These are phyloP conservation scores for Phlegmacium glaucopus DNA, from an alignment of 768 basidiomycete genomes.

Conservation along the genomic window DNA sequence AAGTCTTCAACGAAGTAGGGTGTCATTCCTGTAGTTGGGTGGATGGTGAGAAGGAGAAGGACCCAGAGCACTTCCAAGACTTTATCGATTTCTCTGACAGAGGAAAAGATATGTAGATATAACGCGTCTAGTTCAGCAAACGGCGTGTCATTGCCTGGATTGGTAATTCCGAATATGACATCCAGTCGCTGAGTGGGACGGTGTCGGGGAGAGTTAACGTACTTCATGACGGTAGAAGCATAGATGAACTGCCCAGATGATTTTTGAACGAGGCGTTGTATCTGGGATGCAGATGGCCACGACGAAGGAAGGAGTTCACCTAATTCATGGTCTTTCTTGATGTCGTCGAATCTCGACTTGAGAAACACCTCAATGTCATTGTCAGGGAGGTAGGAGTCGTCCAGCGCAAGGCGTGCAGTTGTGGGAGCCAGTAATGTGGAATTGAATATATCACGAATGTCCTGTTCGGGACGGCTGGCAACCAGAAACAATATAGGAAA, in stretches of 20 bases:
- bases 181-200: conserved; percentile 5
- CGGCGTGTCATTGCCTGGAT: conserved; percentile 4
- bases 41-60: not conserved
- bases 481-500: conserved; percentile 12
- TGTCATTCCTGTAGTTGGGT: not conserved
- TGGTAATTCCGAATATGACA: conserved; percentile 6
- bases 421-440: not conserved
- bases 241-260: conserved; percentile 18
- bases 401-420: conserved; percentile 1
- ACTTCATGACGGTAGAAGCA: conserved; percentile 12
- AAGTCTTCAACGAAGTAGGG: not conserved
- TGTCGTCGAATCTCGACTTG: conserved; percentile 6
- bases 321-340: conserved; percentile 10
- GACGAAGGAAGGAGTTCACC: not conserved
- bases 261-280: conserved; percentile 3
- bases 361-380: conserved; percentile 10
- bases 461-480: conserved; percentile 14
- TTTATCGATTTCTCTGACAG: not conserved
- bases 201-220: conserved; percentile 5
- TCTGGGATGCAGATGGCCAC: conserved; percentile 5
- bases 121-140: conserved; percentile 10
- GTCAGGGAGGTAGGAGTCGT: conserved; percentile 8
- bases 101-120: conserved; percentile 6
- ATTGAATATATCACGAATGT: conserved; percentile 8
- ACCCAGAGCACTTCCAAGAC: not conserved